Evolutionary conservation across 2,329 filamentous ascomycete genomes (phyloP).

Genomic region (Aspergillus aculeatinus): DNA sequence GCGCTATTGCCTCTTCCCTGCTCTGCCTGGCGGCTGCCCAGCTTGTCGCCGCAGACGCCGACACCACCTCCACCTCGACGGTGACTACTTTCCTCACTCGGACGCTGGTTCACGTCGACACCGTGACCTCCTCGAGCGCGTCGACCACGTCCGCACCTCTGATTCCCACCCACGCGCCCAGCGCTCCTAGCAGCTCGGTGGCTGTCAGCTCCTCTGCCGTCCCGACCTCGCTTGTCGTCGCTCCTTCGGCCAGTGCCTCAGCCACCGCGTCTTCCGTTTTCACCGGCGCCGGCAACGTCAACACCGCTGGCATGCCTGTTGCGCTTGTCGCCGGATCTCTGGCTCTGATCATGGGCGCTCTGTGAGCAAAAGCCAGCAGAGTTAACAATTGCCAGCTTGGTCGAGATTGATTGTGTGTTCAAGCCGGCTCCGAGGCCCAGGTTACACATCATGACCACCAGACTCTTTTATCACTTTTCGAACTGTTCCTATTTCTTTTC

Average conservation of each 20-base stretch:
- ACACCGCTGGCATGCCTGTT: conserved; percentile 28
- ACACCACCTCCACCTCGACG: conserved; percentile 28
- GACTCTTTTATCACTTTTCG: conserved; percentile 6
- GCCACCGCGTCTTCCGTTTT: conserved; percentile 14
- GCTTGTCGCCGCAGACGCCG: conserved; percentile 30
- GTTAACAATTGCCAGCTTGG: conserved; percentile 1
- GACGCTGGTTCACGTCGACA: conserved; percentile 46
- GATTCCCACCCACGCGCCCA: conserved; percentile 25
- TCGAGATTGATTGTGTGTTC: neutral
- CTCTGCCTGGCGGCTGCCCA: conserved; percentile 37
- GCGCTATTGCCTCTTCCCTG: conserved; percentile 31
- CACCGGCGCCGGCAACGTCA: conserved; percentile 22
- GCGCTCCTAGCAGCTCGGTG: conserved; percentile 12
- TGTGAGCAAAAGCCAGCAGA: conserved; percentile 25
- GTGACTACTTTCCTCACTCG: conserved; percentile 42
- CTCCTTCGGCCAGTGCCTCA: conserved; percentile 23
- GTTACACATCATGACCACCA: neutral
- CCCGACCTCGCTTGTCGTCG: conserved; percentile 22
- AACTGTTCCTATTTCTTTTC: conserved; percentile 23
- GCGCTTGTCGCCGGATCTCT: conserved; percentile 40
- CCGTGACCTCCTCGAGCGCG: conserved; percentile 31
- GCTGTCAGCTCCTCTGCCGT: conserved; percentile 29
- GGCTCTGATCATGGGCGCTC: conserved; percentile 36
- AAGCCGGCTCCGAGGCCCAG: neutral
- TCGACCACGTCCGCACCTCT: conserved; percentile 27